Percentiles rank a stretch among this genome's conserved stretches.
Evolutionary conservation across 345 rosid species (phyloP).

Genomic region (Dipteronia dyeriana): DNA sequence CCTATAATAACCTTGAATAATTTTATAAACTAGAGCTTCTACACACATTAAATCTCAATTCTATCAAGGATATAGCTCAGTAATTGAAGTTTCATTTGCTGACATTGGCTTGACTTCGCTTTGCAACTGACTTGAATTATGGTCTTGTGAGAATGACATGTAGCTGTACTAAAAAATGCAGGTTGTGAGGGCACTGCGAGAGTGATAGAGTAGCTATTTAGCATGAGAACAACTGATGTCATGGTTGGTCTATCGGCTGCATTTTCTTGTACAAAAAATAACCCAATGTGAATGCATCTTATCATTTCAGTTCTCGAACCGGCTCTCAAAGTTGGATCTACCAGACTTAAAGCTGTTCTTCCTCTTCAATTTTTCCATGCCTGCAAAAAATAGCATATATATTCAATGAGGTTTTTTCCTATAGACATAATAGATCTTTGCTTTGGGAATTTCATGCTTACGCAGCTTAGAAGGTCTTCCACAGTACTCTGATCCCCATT

Average conservation of each 20-base stretch:
- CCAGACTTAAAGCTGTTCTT: conserved; percentile 14
- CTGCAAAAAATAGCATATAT: conserved; percentile 21
- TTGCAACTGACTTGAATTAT: neutral
- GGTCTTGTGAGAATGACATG: neutral
- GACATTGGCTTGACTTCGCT: conserved; percentile 8
- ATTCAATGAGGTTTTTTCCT: no score
- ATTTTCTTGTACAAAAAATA: conserved; percentile 47
- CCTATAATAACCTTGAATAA: neutral
- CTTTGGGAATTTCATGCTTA: neutral
- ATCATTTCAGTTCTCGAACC: conserved; percentile 26
- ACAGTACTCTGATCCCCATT: conserved; percentile 7
- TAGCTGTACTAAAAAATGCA: conserved; percentile 19
- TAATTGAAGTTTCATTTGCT: conserved; percentile 27
- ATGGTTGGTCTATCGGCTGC: conserved; percentile 33
- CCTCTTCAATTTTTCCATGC: conserved; percentile 51
- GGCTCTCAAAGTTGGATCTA: conserved; percentile 27
- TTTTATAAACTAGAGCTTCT: neutral
- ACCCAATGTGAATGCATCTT: conserved; percentile 43
- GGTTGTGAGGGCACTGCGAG: conserved; percentile 36
- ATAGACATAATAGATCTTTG: no score
- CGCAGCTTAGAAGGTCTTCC: conserved; percentile 35
- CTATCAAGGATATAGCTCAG: conserved; percentile 24
- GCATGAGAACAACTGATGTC: conserved; percentile 39
- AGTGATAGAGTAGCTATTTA: conserved; percentile 30
- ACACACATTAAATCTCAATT: neutral